A percentile compares a stretch with the other conserved stretches of the same genome.
Conservation (phyloP, 495 filamentous ascomycete genomes). For the Penicillium pancosmium region DNA sequence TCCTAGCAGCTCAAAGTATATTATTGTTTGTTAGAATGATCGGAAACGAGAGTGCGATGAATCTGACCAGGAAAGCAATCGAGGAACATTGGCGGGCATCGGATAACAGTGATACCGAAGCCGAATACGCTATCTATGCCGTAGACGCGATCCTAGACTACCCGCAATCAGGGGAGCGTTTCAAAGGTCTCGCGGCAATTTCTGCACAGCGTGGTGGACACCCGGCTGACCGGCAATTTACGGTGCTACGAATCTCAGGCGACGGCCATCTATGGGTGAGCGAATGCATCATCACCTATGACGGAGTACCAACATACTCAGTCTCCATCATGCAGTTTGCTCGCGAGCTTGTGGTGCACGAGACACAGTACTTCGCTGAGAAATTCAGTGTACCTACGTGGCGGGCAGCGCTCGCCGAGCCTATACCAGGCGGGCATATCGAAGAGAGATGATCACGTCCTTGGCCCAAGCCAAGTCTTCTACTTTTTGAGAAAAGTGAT, state of each 20-base stretch:
- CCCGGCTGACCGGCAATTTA: conserved; percentile 9
- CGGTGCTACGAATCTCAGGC: not conserved
- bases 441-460: conserved; percentile 11
- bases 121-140: conserved; percentile 11
- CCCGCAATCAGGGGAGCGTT: conserved; percentile 13
- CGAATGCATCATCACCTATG: conserved; percentile 15
- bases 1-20: too few relatives aligned
- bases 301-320: conserved; percentile 13
- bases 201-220: conserved; percentile 13
- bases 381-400: conserved; percentile 10
- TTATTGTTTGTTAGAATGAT: not conserved
- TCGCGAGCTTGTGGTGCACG: conserved; percentile 8
- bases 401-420: conserved; percentile 11
- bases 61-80: conserved; percentile 10
- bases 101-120: conserved; percentile 8
- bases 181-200: conserved; percentile 10
- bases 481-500: too few relatives aligned
- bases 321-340: conserved; percentile 11
- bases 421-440: conserved; percentile 11
- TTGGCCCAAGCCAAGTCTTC: not conserved
- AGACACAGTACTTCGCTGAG: conserved; percentile 11
- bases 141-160: conserved; percentile 11
- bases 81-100: conserved; percentile 13
- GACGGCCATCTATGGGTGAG: conserved; percentile 14
- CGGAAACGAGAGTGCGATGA: conserved; percentile 7